Base-by-base conservation (phyloP, 2,329 filamentous ascomycete genomes). In the Neopestalotiopsis clavispora region DNA sequence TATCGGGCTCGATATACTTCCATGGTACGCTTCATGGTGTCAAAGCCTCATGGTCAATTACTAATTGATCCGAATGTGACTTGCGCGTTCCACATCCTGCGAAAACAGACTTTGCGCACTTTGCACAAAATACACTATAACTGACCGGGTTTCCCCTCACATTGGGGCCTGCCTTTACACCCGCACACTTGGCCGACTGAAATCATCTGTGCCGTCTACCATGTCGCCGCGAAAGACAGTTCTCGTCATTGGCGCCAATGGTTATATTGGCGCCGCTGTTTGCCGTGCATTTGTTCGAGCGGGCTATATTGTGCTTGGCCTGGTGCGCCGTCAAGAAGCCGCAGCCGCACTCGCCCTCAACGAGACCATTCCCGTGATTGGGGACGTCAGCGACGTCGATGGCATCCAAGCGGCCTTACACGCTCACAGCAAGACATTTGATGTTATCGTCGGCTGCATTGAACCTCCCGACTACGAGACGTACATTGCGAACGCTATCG, bases 171-270 rank as follows among this genome's bases (percentile, higher is more conserved):
- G 32, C 23, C 20, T 17, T 20, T 28, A 40, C n/a, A 38, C 10
- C 34, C 6, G 10, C 34, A 10, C 20, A n/a, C 34, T 32, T n/a
- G 17, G 42, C 30, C 40, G 13, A 32, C 32, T 49, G 32, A 28
- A 67, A 17, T 34, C 40, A 34, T 10, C 12, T 14, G 30, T 42
- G 28, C 3, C 45, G 30, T 23, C 59, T 20, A 61, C 2, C 30
- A 40, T 23, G 52, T 67, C 63, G 64, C 9, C 57, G 17, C 67
- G 67, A 20, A 67, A 61, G n/a, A 69, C 49, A 1, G 83, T 81
- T n/a, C 76, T 86, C 6, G 79, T 86, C 30, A 84, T 81, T 2
- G 84, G 84, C 9, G 84, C 84, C 13, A 85, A 84, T 65, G 84
- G 84, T 10, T 86, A 84, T 72, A 82, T 86, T 56, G 84, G 84